phyloP scores from a whole-genome alignment of 2,329 filamentous ascomycete species.

The Helminthosporium solani region DNA sequence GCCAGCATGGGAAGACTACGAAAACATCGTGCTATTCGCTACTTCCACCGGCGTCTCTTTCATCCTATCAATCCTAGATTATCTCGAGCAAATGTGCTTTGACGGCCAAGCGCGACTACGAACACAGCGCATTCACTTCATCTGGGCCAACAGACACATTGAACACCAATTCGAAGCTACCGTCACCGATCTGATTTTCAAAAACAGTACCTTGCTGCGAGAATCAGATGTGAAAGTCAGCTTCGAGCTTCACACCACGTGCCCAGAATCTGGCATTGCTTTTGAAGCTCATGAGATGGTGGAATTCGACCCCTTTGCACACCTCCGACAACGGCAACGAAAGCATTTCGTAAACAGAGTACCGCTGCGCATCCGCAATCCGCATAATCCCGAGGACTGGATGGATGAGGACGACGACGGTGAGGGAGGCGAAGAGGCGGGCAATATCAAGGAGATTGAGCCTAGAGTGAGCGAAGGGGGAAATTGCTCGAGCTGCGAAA shows the following conservation, averaged over 20 bases:
- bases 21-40: slow-evolving; percentile 22
- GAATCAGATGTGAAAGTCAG: slow-evolving; percentile 19
- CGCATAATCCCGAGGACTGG: slow-evolving; percentile 18
- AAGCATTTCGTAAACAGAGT: slow-evolving; percentile 7
- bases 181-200: slow-evolving; percentile 15
- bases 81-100: slow-evolving; percentile 24
- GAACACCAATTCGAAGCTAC: slow-evolving; percentile 27
- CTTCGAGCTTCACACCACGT: slow-evolving; percentile 22
- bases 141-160: slow-evolving; percentile 27
- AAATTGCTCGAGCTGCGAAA: slow-evolving; percentile 14
- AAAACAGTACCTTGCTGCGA: slow-evolving; percentile 14
- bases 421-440: slow-evolving; percentile 6
- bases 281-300: background rate
- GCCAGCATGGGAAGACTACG: slow-evolving; percentile 26
- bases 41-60: slow-evolving; percentile 32
- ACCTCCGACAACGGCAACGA: slow-evolving; percentile 16
- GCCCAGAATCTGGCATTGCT: slow-evolving; percentile 9
- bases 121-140: slow-evolving; percentile 18
- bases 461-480: slow-evolving; percentile 7
- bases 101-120: slow-evolving; percentile 1
- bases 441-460: slow-evolving; percentile 10
- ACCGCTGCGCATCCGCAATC: slow-evolving; percentile 22
- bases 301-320: slow-evolving; percentile 25
- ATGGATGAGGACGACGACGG: slow-evolving; percentile 10
- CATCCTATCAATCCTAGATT: slow-evolving; percentile 25